Conservation (phyloP, 1,139 yeast genomes). For the Candida neerlandica region DNA sequence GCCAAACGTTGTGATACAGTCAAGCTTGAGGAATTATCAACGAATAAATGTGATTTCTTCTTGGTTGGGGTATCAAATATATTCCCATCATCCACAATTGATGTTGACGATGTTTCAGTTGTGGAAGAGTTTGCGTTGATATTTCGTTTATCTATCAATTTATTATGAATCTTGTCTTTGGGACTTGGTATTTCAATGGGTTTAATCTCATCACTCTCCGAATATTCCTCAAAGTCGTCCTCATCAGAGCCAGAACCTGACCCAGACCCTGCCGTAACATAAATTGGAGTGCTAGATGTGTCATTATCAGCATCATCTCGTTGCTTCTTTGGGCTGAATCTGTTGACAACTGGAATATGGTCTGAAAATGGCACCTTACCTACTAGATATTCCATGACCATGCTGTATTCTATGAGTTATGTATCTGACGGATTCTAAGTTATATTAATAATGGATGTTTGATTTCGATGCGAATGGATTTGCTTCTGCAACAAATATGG, state of each 20-base stretch:
- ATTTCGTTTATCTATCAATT: slow-evolving; percentile 13
- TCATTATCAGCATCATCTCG: background rate
- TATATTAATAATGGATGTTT: too few relatives aligned
- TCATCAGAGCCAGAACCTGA: slow-evolving; percentile 6
- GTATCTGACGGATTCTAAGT: background rate
- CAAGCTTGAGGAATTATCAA: slow-evolving; percentile 13
- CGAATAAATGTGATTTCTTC: slow-evolving; percentile 7
- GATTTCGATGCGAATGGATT: too few relatives aligned
- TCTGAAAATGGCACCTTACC: slow-evolving; percentile 10
- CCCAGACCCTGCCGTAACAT: background rate
- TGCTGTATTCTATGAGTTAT: background rate
- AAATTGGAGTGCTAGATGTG: too few relatives aligned
- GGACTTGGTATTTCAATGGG: slow-evolving; percentile 14
- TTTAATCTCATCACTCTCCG: slow-evolving; percentile 8
- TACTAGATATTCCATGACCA: slow-evolving; percentile 1
- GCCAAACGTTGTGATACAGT: slow-evolving; percentile 15
- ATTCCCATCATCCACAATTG: slow-evolving; percentile 6
- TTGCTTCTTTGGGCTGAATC: background rate
- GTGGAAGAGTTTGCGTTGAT: background rate
- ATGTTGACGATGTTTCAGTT: background rate
- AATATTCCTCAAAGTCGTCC: slow-evolving; percentile 1
- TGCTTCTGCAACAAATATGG: too few relatives aligned
- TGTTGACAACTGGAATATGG: slow-evolving; percentile 9
- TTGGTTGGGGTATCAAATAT: slow-evolving; percentile 11
- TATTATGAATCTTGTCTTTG: slow-evolving; percentile 17